These are phyloP conservation scores for Suillus placidus DNA, from an alignment of 768 basidiomycete genomes.

Conservation along the genomic window DNA sequence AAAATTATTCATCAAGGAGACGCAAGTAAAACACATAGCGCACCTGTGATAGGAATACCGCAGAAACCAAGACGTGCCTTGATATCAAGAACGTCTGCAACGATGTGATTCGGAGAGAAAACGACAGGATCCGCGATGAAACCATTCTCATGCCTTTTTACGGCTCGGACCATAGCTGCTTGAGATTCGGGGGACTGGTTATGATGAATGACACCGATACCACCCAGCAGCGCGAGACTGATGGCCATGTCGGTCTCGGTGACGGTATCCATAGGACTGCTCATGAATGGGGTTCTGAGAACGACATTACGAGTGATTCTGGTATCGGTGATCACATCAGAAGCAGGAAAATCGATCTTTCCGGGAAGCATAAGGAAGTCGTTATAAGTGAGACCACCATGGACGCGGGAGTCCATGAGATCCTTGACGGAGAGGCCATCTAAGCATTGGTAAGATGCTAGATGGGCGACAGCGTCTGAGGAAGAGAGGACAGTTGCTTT, in stretches of 20 bases:
- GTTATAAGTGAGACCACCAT: conserved; percentile 97
- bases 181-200: conserved; percentile 85
- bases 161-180: conserved; percentile 96
- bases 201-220: conserved; percentile 98
- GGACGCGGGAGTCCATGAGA: conserved; percentile 83
- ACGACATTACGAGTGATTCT: conserved; percentile 87
- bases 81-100: conserved; percentile 91
- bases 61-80: conserved; percentile 92
- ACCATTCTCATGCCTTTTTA: conserved; percentile 98
- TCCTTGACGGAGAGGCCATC: conserved; percentile 88
- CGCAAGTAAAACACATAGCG: conserved; percentile 36
- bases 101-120: conserved; percentile 72
- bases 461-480: conserved; percentile 71
- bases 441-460: conserved; percentile 63
- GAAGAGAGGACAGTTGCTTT: conserved; percentile 58
- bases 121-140: conserved; percentile 97
- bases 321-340: conserved; percentile 79
- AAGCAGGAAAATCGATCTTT: conserved; percentile 90
- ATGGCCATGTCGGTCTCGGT: conserved; percentile 96
- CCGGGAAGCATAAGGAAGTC: conserved; percentile 95
- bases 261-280: conserved; percentile 99
- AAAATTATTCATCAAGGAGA: conserved; percentile 46
- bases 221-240: conserved; percentile 91
- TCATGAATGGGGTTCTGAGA: conserved; percentile 95
- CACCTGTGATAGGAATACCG: conserved; percentile 97